Percentiles rank a stretch among this genome's conserved stretches.
These are phyloP conservation scores for Boletus sp. DNA, from an alignment of 768 basidiomycete genomes.

Conservation along the genomic window DNA sequence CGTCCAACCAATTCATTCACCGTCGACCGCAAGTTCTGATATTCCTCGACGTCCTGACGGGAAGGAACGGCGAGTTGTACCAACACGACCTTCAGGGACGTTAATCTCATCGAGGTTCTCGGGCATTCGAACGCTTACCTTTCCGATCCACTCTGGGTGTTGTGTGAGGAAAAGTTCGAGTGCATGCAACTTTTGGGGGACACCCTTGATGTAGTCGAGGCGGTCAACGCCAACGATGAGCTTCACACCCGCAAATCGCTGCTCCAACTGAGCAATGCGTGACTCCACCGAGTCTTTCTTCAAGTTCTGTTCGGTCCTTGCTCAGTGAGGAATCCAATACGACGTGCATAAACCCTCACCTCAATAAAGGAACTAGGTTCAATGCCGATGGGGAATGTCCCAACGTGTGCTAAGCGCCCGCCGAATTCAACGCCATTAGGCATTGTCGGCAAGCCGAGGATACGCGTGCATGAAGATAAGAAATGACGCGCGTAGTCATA, in stretches of 20 bases:
- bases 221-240: constrained; percentile 98
- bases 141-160: constrained; percentile 99
- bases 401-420: constrained; percentile 93
- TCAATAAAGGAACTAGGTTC: constrained; percentile 91
- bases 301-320: constrained; percentile 54
- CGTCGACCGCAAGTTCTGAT: constrained; percentile 92
- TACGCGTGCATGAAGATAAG: constrained; percentile 96
- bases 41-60: constrained; percentile 98
- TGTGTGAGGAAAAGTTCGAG: constrained; percentile 95
- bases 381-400: constrained; percentile 99
- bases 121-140: constrained; percentile 44
- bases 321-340: constrained; percentile 1
- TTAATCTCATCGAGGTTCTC: not conserved
- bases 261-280: constrained; percentile 79
- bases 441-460: constrained; percentile 93
- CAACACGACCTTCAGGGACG: constrained; percentile 69
- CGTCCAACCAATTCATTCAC: constrained; percentile 98
- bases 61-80: constrained; percentile 98
- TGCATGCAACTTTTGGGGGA: constrained; percentile 96
- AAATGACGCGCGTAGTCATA: constrained; percentile 99
- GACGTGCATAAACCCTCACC: constrained; percentile 36
- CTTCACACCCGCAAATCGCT: constrained; percentile 91
- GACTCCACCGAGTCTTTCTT: constrained; percentile 75
- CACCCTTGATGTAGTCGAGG: constrained; percentile 99
- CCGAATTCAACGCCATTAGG: constrained; percentile 98